These are phyloP conservation scores for Monosporozyma servazzii DNA, from an alignment of 805 yeast genomes.

Conservation along the genomic window DNA sequence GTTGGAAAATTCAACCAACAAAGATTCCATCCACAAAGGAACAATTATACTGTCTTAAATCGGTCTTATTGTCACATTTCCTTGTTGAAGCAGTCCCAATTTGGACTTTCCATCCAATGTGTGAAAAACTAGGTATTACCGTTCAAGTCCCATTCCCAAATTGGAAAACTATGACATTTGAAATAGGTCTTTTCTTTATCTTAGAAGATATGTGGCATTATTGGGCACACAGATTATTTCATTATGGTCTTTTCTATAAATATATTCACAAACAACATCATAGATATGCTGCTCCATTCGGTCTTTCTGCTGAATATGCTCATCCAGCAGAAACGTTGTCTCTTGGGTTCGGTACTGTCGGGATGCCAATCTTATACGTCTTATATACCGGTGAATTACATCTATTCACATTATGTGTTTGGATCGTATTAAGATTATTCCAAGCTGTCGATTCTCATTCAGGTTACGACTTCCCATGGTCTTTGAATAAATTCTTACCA, in stretches of 20 bases:
- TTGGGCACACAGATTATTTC: slow-evolving; percentile 88
- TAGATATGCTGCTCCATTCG: slow-evolving; percentile 96
- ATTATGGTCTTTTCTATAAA: slow-evolving; percentile 81
- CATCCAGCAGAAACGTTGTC: slow-evolving; percentile 90
- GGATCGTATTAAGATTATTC: slow-evolving; percentile 82
- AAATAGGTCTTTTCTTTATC: slow-evolving; percentile 69
- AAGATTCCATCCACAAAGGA: slow-evolving; percentile 72
- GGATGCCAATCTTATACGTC: slow-evolving; percentile 83
- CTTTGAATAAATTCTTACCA: slow-evolving; percentile 83
- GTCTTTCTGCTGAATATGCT: slow-evolving; percentile 94
- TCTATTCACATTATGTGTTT: slow-evolving; percentile 75
- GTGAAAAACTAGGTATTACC: slow-evolving; percentile 69
- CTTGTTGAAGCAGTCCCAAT: slow-evolving; percentile 92
- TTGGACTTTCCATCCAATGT: slow-evolving; percentile 93
- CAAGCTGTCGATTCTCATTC: slow-evolving; percentile 98
- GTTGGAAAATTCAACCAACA: slow-evolving; percentile 82
- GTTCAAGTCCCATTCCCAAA: slow-evolving; percentile 81
- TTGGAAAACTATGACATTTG: slow-evolving; percentile 46
- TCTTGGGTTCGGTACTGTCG: slow-evolving; percentile 92
- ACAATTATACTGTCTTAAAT: slow-evolving; percentile 86
- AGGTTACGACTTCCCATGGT: slow-evolving; percentile 97
- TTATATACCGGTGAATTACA: slow-evolving; percentile 69
- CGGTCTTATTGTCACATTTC: slow-evolving; percentile 79
- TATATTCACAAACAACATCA: slow-evolving; percentile 96
- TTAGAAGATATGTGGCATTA: slow-evolving; percentile 96